Percentiles rank a stretch among this genome's conserved stretches.
Conservation (phyloP, 2,329 filamentous ascomycete species). For the Pyricularia grisea region DNA sequence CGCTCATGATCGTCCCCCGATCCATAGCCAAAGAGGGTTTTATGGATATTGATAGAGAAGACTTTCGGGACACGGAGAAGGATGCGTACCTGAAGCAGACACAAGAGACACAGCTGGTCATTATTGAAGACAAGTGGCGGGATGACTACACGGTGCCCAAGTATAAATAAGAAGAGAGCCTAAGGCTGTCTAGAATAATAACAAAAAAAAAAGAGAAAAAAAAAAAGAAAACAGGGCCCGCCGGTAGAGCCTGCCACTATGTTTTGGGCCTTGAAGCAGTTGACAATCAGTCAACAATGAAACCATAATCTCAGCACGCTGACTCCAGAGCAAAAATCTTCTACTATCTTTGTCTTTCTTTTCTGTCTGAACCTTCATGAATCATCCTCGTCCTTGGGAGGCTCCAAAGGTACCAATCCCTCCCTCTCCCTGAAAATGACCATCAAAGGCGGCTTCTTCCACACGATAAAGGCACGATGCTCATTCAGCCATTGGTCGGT, state of each 20-base stretch:
- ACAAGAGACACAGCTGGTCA: neutral
- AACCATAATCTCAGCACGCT: too few species aligned
- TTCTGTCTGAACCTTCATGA: neutral
- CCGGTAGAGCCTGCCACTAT: neutral
- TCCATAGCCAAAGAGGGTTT: neutral
- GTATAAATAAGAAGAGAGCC: neutral
- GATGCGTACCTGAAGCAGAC: neutral
- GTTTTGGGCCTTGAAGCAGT: neutral
- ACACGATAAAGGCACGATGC: conserved; percentile 22
- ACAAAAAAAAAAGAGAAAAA: neutral
- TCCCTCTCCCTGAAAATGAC: neutral
- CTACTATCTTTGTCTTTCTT: too few species aligned
- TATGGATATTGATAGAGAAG: neutral
- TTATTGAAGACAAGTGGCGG: neutral
- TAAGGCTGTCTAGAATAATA: neutral
- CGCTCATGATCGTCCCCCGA: neutral
- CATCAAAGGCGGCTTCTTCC: conserved; percentile 17
- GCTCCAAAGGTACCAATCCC: neutral
- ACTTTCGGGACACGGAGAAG: neutral
- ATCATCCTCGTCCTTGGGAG: neutral
- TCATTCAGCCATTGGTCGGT: conserved; percentile 20
- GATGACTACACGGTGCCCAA: neutral
- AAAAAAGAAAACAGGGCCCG: neutral
- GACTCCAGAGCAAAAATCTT: too few species aligned
- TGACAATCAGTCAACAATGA: too few species aligned